A percentile compares a stretch with the other conserved stretches of the same genome.
These are phyloP conservation scores for Trichophyton simii DNA, from an alignment of 2,329 filamentous ascomycete genomes.

Conservation along the genomic window DNA sequence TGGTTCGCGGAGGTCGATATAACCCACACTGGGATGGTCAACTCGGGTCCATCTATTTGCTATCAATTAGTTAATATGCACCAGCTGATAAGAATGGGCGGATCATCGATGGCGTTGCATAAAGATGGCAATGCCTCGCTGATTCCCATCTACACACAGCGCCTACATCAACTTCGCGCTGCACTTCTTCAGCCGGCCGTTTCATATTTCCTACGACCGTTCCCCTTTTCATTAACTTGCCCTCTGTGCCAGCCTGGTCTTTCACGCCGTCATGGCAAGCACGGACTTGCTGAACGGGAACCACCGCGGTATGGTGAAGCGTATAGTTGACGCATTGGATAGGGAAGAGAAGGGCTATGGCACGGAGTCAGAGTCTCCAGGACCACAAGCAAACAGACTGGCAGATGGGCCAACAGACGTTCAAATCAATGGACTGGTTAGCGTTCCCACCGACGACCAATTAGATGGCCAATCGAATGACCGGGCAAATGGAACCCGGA, in stretches of 20 bases:
- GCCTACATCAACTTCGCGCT: background rate
- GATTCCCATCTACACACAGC: background rate
- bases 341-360: constrained; percentile 20
- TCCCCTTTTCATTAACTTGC: background rate
- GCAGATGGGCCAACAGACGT: background rate
- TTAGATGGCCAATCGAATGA: constrained; percentile 7
- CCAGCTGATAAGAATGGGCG: background rate
- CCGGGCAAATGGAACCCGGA: constrained; percentile 13
- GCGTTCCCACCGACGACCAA: constrained; percentile 5
- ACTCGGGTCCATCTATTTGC: background rate
- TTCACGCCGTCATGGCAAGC: background rate
- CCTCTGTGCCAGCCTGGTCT: background rate
- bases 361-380: background rate
- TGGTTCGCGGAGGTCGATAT: background rate
- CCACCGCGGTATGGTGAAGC: background rate
- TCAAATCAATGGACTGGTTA: constrained; percentile 5
- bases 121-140: background rate
- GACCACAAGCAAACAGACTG: background rate
- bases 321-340: constrained; percentile 17
- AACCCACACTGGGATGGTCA: background rate
- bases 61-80: background rate
- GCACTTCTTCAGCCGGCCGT: background rate
- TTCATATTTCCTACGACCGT: background rate
- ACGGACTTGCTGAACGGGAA: background rate
- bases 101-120: background rate